Conservation (phyloP, 805 yeast species). For the Saturnispora besseyi region DNA sequence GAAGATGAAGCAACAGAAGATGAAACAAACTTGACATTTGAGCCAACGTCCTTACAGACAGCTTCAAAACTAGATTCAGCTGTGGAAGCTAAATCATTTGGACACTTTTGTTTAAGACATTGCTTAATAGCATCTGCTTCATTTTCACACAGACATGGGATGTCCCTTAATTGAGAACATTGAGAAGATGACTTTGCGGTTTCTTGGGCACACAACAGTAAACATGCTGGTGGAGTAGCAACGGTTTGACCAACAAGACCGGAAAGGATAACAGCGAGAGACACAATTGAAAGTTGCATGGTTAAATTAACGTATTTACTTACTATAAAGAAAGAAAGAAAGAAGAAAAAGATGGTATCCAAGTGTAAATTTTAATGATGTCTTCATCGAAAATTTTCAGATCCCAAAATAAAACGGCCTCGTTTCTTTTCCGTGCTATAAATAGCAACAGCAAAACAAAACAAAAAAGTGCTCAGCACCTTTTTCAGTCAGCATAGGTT, state of each 20-base stretch:
- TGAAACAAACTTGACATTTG: constrained; percentile 19
- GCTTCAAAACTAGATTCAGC: constrained; percentile 54
- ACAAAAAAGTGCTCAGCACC: neutral
- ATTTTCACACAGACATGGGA: constrained; percentile 58
- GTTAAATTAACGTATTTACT: no score
- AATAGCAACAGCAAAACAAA: neutral
- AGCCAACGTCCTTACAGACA: constrained; percentile 39
- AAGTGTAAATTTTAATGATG: neutral
- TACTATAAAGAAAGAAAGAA: neutral
- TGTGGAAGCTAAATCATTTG: constrained; percentile 44
- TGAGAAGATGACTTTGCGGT: constrained; percentile 45
- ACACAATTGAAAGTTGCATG: constrained; percentile 12
- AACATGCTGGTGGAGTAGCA: constrained; percentile 83
- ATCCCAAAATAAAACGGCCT: neutral
- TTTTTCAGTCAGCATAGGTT: constrained; percentile 11
- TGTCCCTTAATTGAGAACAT: constrained; percentile 54
- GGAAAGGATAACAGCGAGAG: constrained; percentile 29
- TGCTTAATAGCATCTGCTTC: constrained; percentile 43
- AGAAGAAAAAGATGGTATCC: neutral
- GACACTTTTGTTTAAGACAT: constrained; percentile 66
- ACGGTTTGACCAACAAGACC: constrained; percentile 34
- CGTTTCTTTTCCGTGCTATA: neutral
- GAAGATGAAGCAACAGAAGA: constrained; percentile 18
- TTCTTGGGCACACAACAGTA: constrained; percentile 77
- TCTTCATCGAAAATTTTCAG: neutral